These are phyloP conservation scores for Pholiota conissans DNA, from an alignment of 768 basidiomycete species.

Conservation along the genomic window DNA sequence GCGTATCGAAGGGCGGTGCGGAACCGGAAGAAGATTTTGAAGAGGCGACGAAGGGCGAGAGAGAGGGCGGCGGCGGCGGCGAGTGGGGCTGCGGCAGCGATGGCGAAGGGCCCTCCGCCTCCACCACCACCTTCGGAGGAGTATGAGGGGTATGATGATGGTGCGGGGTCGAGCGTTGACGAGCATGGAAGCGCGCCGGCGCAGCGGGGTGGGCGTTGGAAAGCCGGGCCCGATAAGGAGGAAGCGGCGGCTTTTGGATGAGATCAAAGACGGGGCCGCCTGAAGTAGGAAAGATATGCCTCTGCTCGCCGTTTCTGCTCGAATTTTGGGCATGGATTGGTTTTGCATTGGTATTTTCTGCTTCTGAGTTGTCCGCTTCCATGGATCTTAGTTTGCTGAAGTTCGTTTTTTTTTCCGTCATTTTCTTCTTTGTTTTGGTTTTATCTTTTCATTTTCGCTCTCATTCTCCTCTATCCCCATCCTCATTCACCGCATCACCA, in stretches of 20 bases:
- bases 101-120: constrained; percentile 17
- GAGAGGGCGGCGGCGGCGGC: constrained; percentile 61
- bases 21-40: constrained; percentile 78
- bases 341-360: neutral
- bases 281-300: constrained; percentile 6
- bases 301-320: neutral
- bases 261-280: neutral
- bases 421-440: neutral
- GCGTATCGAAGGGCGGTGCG: constrained; percentile 65
- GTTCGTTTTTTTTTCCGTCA: no score
- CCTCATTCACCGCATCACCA: neutral
- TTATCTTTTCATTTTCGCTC: neutral
- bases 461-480: neutral
- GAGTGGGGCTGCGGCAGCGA: constrained; percentile 32
- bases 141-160: constrained; percentile 22
- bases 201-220: constrained; percentile 18
- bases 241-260: constrained; percentile 13
- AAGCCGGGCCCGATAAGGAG: constrained; percentile 21
- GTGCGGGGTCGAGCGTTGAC: constrained; percentile 23
- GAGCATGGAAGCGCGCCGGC: constrained; percentile 21
- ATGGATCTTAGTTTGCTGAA: no score
- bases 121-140: constrained; percentile 19
- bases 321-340: neutral
- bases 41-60: constrained; percentile 65
- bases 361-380: neutral